Percentiles rank a stretch among this genome's conserved stretches.
Evolutionary conservation across 192 early-diverging fungal genomes (phyloP).

Genomic region (Blastocladiella britannica): DNA sequence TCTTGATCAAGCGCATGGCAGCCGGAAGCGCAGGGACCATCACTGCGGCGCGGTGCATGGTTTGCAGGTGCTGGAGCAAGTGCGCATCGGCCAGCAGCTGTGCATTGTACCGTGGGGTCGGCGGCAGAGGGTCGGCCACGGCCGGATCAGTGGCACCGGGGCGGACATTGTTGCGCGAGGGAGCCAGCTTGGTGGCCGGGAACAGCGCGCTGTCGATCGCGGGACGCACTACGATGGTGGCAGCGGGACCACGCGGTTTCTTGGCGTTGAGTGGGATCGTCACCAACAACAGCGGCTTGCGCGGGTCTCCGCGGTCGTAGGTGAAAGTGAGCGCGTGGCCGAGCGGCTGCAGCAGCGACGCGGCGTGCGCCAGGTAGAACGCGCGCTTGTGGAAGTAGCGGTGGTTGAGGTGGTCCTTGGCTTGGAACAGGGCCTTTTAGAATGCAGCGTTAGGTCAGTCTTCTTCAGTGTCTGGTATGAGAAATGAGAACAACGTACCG

Average conservation of each 20-base stretch:
- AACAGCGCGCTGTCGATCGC: conserved; percentile 41
- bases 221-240: conserved; percentile 43
- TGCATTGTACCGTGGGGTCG: conserved; percentile 83
- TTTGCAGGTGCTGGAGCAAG: conserved; percentile 51
- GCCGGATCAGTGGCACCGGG: conserved; percentile 13
- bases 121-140: conserved; percentile 9
- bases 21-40: conserved; percentile 56
- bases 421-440: conserved; percentile 46
- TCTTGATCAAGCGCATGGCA: conserved; percentile 53
- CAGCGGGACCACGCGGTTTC: conserved; percentile 31
- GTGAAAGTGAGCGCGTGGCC: background rate
- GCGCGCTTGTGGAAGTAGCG: conserved; percentile 91
- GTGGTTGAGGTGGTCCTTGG: conserved; percentile 83
- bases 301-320: conserved; percentile 14
- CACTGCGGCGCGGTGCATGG: conserved; percentile 51
- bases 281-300: conserved; percentile 14
- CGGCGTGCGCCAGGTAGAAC: conserved; percentile 65
- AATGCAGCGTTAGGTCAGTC: too few species aligned
- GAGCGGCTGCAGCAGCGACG: conserved; percentile 14
- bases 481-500: conserved; percentile 16
- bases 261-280: conserved; percentile 4
- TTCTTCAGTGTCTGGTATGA: too few species aligned
- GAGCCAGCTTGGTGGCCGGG: conserved; percentile 45
- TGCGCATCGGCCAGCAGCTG: conserved; percentile 55
- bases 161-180: conserved; percentile 63